A percentile compares a stretch with the other conserved stretches of the same genome.
phyloP scores from a whole-genome alignment of 768 basidiomycete genomes.

The Gymnopilus junonius region DNA sequence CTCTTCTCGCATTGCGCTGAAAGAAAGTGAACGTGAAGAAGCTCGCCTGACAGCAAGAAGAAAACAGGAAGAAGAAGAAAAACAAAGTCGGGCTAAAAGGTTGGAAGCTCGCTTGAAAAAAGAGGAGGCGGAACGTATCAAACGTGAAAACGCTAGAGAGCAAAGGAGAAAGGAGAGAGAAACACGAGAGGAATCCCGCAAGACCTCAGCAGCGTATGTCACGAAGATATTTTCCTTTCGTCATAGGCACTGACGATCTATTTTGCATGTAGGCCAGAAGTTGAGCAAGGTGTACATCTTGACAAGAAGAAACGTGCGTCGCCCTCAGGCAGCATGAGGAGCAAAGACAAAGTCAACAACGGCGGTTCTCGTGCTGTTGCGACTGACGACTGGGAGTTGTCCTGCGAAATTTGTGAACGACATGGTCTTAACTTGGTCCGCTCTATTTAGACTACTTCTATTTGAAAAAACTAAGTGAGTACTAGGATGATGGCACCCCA shows the following conservation, averaged over 20 bases:
- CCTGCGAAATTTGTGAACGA: conserved; percentile 84
- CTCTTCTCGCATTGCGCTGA: conserved; percentile 84
- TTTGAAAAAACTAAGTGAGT: conserved; percentile 4
- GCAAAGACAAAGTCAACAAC: conserved; percentile 20
- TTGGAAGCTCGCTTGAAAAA: conserved; percentile 58
- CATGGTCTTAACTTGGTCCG: conserved; percentile 75
- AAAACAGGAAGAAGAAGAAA: conserved; percentile 71
- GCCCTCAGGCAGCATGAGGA: background rate
- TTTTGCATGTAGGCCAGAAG: background rate
- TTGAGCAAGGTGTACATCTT: background rate
- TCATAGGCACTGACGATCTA: background rate
- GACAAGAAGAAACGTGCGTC: background rate
- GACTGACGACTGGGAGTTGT: conserved; percentile 80
- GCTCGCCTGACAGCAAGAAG: conserved; percentile 61
- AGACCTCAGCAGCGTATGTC: conserved; percentile 16
- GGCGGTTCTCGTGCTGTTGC: conserved; percentile 52
- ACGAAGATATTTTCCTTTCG: background rate
- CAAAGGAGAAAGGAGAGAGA: conserved; percentile 54
- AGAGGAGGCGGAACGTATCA: conserved; percentile 57
- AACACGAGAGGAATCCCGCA: conserved; percentile 38
- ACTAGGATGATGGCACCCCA: conserved; percentile 77
- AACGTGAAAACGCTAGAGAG: conserved; percentile 65
- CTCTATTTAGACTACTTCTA: conserved; percentile 12
- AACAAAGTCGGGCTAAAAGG: conserved; percentile 63
- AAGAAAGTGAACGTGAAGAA: conserved; percentile 81